Conservation (phyloP, 1,284 basidiomycete genomes). For the Sparassis latifolia region DNA sequence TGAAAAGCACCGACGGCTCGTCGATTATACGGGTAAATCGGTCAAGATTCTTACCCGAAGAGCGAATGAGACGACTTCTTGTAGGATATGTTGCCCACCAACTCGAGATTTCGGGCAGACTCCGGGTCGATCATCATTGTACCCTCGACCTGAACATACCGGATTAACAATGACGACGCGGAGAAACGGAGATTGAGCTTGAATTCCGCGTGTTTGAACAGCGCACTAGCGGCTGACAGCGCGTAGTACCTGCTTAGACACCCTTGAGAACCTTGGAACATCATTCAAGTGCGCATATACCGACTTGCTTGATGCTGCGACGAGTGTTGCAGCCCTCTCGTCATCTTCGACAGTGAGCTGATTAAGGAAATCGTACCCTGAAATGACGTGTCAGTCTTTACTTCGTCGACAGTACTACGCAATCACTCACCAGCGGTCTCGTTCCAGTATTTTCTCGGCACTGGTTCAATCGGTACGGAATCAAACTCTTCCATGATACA, state of each 20-base stretch:
- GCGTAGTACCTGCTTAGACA: constrained; percentile 68
- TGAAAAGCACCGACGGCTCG: constrained; percentile 14
- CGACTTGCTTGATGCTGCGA: constrained; percentile 74
- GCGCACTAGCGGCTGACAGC: constrained; percentile 75
- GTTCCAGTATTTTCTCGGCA: constrained; percentile 79
- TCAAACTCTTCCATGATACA: constrained; percentile 74
- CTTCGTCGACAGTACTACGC: background rate
- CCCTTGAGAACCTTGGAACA: background rate
- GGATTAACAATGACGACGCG: constrained; percentile 69
- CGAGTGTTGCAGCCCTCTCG: constrained; percentile 66
- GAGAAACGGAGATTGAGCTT: constrained; percentile 67
- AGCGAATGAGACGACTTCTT: constrained; percentile 64
- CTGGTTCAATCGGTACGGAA: constrained; percentile 54
- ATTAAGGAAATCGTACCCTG: constrained; percentile 73
- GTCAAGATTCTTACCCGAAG: constrained; percentile 49
- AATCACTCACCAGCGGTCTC: constrained; percentile 56
- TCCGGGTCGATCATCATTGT: constrained; percentile 92
- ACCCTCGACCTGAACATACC: constrained; percentile 74
- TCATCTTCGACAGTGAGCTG: constrained; percentile 74
- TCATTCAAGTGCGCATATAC: constrained; percentile 24
- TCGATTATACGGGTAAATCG: background rate
- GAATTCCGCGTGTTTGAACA: constrained; percentile 76
- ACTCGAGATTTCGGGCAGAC: constrained; percentile 80
- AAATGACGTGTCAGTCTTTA: constrained; percentile 10
- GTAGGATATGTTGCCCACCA: constrained; percentile 68